phyloP scores from a whole-genome alignment of 768 basidiomycete genomes.

The Porpolomopsis calyptriformis region DNA sequence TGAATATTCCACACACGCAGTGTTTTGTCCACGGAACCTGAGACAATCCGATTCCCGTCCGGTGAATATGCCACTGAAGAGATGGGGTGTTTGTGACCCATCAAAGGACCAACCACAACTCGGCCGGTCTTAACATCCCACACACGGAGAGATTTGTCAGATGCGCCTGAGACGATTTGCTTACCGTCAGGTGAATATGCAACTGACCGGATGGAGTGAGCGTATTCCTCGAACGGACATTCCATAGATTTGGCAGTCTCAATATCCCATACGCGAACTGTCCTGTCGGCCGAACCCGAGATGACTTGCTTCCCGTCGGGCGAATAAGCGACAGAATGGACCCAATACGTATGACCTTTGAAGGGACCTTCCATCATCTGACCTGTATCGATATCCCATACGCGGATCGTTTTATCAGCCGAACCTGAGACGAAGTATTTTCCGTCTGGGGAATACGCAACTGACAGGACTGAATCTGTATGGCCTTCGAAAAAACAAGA shows the following conservation, averaged over 20 bases:
- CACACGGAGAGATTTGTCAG: constrained; percentile 39
- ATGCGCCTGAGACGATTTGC: constrained; percentile 37
- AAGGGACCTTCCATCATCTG: too few species aligned
- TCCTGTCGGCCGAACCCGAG: constrained; percentile 10
- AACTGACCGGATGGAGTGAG: constrained; percentile 15
- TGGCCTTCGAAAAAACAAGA: constrained; percentile 6
- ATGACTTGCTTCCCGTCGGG: constrained; percentile 12
- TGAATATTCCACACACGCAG: background rate
- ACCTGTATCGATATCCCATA: too few species aligned
- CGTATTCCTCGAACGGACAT: constrained; percentile 5
- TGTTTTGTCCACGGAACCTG: background rate
- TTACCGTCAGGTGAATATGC: constrained; percentile 42
- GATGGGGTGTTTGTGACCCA: background rate
- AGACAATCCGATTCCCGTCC: background rate
- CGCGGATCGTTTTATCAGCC: too few species aligned
- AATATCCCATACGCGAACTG: constrained; percentile 15
- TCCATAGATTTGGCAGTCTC: constrained; percentile 6
- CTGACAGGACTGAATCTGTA: constrained; percentile 9
- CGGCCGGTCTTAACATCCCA: background rate
- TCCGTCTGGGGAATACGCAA: background rate
- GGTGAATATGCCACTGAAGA: background rate
- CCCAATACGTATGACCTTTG: constrained; percentile 8
- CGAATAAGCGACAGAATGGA: constrained; percentile 16
- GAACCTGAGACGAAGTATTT: too few species aligned
- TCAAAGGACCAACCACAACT: background rate